Evolutionary conservation across 441 rosid species (phyloP), one percentile per base, ranked within the genome.

Genomic region (Pelargonium australe): DNA sequence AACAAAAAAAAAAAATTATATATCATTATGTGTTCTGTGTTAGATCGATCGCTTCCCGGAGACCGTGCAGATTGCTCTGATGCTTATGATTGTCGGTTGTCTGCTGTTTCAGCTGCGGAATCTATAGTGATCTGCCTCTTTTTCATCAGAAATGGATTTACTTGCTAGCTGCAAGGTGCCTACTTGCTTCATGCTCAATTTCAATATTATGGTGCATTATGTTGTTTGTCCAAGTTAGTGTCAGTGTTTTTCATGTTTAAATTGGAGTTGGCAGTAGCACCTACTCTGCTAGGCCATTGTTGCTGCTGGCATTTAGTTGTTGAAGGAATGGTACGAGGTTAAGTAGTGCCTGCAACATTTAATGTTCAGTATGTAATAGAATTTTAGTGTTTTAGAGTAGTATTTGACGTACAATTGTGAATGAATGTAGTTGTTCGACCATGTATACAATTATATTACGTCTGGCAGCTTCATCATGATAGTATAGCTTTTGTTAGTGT

Each of bases 161-260:
- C 86, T 79, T 12, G 71, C 83, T 67, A 79, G 78, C 67, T 94
- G 96, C 85, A 88, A 88, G 97, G 97, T 94, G 66, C 45, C 4
- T 31, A 34, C n/a, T 34, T 63, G 66, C 19, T 63, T 63, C 20
- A 13, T 1, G 44, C 66, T 34, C 44, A 63, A 86, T 57, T 66
- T 45, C 43, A 19, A 61, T 14, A 70, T 70, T 63, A 40, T n/a
- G 3, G 10, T 5, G 7, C 77, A 49, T 51, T 37, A 12, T n/a
- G 19, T 4, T 11, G 72, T 49, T 31, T 63, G 1, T n/a, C 7
- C 3, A 13, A 13, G 55, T 17, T 19, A 51, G 69, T 17, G 7
- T 66, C 40, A 49, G 40, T 66, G 69, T 47, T 19, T 2, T 44
- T 41, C 10, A 23, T 49, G 8, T 62, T 41, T 20, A 25, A 4